Evolutionary conservation across 2,329 filamentous ascomycete genomes (phyloP).

Genomic region (Teratosphaeria nubilosa): DNA sequence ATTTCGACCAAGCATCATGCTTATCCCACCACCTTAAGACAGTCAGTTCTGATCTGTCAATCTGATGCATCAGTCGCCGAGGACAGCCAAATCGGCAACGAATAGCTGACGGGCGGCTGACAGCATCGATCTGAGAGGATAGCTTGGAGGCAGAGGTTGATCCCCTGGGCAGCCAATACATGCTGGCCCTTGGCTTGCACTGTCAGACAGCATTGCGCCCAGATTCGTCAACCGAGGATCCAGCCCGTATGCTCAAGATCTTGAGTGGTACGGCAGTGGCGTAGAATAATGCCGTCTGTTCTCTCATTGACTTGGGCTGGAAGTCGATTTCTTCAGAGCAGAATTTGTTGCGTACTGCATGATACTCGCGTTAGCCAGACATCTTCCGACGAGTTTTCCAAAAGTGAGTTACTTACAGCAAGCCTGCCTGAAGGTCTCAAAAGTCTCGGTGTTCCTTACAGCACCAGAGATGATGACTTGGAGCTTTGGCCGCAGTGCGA

Average conservation of each 20-base stretch:
- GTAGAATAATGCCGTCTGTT: conserved; percentile 27
- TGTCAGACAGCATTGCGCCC: not conserved
- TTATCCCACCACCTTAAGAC: no score
- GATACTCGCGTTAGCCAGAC: not conserved
- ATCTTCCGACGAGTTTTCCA: not conserved
- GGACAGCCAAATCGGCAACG: no score
- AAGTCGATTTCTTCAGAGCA: conserved; percentile 21
- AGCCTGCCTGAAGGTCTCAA: conserved; percentile 50
- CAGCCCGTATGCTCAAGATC: conserved; percentile 14
- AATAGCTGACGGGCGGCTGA: no score
- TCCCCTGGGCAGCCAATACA: no score
- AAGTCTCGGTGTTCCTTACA: conserved; percentile 60
- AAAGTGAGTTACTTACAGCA: conserved; percentile 35
- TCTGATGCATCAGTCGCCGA: no score
- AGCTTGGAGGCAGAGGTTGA: not conserved
- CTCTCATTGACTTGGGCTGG: conserved; percentile 19
- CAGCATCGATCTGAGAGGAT: not conserved
- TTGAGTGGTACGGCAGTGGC: conserved; percentile 25
- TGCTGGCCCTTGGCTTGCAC: not conserved
- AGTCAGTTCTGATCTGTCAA: not conserved
- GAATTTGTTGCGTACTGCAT: conserved; percentile 23
- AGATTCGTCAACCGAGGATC: not conserved
- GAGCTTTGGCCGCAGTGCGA: conserved; percentile 45
- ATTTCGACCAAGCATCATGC: not conserved
- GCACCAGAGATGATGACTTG: conserved; percentile 59